Base-by-base conservation (phyloP, 129 eudicot species). In the Helianthus annuus region DNA sequence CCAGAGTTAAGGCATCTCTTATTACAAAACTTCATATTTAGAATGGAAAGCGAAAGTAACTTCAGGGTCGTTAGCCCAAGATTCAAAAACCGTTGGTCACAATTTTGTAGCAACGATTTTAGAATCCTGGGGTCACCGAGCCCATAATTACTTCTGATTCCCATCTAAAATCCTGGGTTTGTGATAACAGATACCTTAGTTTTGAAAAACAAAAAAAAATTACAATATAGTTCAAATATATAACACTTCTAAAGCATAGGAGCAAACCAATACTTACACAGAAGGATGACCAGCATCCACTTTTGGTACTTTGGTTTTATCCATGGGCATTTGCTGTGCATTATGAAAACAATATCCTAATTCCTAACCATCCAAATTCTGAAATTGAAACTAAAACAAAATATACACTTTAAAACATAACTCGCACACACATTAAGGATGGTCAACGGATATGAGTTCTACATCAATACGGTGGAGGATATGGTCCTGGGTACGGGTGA, bases 381-480 rank as follows among this genome's bases (percentile, higher is more conserved):
- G 62, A 22, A 5, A 22, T 4, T 57, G 1, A 3, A 32, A 57
- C 63, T 57, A 57, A 32, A 6, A 68, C n/a, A 45, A 27, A 71
- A 74, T 69, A 53, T 80, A 80, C 75, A 52, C 6, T 79, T 67
- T 15, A 0, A 7, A 74, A 48, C 48, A 54, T 16, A 51, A 24
- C 70, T 40, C 14, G 72, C 36, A 52, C 51, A 27, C 62, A 42
- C 48, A 14, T 44, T 10, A 49, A 39, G 10, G 48, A 16, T 39
- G 12, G 53, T 44, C 27, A 4, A 49, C 68, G 76, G 61, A 34
- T 38, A 24, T 60, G 60, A 71, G 44, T 64, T 68, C 19, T 49
- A 24, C 55, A 57, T 87, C 81, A 91, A 76, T 91, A 88, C 0
- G 83, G 90, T 38, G 88, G 92, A 68, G 85, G 97, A 76, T 85